A percentile compares a stretch with the other conserved stretches of the same genome.
Conservation (phyloP, 345 rosid genomes). For the Arabis alpina region DNA sequence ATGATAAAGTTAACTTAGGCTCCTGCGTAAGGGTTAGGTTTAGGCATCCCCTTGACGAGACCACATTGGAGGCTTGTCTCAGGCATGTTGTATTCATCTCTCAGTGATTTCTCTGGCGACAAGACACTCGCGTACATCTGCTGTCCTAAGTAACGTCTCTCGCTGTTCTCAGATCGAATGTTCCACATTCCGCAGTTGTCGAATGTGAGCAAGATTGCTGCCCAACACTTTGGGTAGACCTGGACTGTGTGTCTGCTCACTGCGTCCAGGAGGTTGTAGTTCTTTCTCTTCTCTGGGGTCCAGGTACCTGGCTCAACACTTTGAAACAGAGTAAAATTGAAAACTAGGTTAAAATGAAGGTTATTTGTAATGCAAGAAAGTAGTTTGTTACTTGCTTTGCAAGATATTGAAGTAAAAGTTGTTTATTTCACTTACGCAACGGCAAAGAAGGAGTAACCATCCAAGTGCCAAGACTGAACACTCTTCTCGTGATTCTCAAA, state of each 20-base stretch:
- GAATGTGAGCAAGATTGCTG: conserved; percentile 76
- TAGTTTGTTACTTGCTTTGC: background rate
- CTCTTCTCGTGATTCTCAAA: conserved; percentile 78
- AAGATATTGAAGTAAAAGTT: background rate
- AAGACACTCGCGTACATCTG: conserved; percentile 71
- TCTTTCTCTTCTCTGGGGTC: conserved; percentile 78
- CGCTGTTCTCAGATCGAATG: conserved; percentile 66
- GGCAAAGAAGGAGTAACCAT: conserved; percentile 79
- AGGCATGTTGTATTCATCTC: conserved; percentile 88
- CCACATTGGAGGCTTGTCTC: conserved; percentile 67
- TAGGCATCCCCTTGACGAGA: conserved; percentile 48
- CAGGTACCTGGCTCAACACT: conserved; percentile 83
- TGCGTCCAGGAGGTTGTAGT: conserved; percentile 79
- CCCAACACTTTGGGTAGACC: conserved; percentile 89
- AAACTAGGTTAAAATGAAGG: background rate
- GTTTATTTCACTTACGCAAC: conserved; percentile 64
- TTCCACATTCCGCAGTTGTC: conserved; percentile 98
- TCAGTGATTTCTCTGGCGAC: conserved; percentile 71
- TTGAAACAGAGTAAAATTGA: conserved; percentile 19
- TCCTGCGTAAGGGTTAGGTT: conserved; percentile 69
- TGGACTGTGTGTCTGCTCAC: conserved; percentile 84
- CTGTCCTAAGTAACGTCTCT: conserved; percentile 74
- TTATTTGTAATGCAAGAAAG: background rate
- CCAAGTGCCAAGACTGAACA: conserved; percentile 72
- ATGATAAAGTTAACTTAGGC: conserved; percentile 37